A percentile compares a stretch with the other conserved stretches of the same genome.
These are phyloP conservation scores for Gracilaria gracilis DNA, from an alignment of 23 red algal genomes.

Conservation along the genomic window DNA sequence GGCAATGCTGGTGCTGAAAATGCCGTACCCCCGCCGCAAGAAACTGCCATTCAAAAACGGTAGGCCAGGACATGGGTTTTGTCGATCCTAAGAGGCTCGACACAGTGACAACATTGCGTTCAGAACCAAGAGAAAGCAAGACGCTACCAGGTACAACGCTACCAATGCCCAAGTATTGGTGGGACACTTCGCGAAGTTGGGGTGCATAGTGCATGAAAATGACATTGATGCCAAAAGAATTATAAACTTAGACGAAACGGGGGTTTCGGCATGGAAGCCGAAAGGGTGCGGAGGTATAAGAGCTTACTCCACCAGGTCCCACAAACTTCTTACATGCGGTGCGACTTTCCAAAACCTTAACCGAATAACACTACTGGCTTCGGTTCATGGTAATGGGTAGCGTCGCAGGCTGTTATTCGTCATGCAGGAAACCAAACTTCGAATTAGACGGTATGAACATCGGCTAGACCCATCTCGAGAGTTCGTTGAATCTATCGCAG, in stretches of 20 bases:
- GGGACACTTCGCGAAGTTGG: neutral
- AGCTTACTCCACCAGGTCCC: too few species aligned
- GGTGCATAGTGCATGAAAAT: neutral
- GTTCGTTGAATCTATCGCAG: neutral
- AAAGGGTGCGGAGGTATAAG: too few species aligned
- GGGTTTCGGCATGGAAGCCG: neutral
- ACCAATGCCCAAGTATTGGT: neutral
- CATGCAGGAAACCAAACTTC: too few species aligned
- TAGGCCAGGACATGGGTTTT: neutral
- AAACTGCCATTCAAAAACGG: too few species aligned
- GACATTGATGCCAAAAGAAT: slow-evolving; percentile 16
- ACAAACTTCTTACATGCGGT: too few species aligned
- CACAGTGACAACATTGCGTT: neutral
- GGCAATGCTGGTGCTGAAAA: neutral
- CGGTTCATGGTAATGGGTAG: too few species aligned
- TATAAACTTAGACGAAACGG: neutral
- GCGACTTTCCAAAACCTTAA: too few species aligned
- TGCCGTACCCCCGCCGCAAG: too few species aligned
- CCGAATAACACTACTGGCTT: too few species aligned
- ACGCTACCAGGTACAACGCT: neutral
- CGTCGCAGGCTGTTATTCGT: too few species aligned
- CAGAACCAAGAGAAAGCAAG: neutral
- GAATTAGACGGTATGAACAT: too few species aligned
- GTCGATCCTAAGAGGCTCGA: neutral
- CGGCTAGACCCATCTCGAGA: too few species aligned